phyloP scores from a whole-genome alignment of 2,329 filamentous ascomycete genomes.

The Fusarium nygamai region DNA sequence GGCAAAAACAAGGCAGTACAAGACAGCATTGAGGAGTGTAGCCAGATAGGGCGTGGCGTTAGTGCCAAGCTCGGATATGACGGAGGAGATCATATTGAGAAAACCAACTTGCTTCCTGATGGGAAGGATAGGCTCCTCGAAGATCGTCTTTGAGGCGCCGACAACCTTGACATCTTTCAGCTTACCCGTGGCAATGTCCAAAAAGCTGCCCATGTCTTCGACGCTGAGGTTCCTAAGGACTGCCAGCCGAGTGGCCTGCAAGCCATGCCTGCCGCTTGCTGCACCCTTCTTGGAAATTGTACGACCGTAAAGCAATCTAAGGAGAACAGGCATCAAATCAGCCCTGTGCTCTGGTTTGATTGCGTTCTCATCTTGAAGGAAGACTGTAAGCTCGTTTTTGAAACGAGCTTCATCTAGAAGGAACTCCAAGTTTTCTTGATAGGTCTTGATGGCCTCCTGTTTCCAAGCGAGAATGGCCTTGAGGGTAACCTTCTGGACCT shows the following conservation, averaged over 20 bases:
- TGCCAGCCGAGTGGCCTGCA: constrained; percentile 83
- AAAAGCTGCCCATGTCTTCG: constrained; percentile 80
- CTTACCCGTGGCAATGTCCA: constrained; percentile 81
- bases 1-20: constrained; percentile 82
- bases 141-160: constrained; percentile 60
- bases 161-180: constrained; percentile 70
- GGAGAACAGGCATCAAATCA: constrained; percentile 83
- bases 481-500: constrained; percentile 86
- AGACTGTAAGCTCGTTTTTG: constrained; percentile 90
- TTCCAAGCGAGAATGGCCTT: constrained; percentile 93
- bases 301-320: constrained; percentile 88
- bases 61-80: constrained; percentile 84
- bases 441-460: constrained; percentile 75
- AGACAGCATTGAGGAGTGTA: constrained; percentile 76
- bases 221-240: constrained; percentile 81
- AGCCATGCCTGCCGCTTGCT: constrained; percentile 79
- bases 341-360: constrained; percentile 78
- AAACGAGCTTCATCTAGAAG: constrained; percentile 91
- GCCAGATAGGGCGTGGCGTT: constrained; percentile 75
- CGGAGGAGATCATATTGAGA: constrained; percentile 87
- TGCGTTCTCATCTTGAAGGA: constrained; percentile 79
- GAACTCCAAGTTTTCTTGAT: constrained; percentile 86
- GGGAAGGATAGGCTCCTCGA: constrained; percentile 69
- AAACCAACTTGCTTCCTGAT: constrained; percentile 88
- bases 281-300: constrained; percentile 84